A percentile compares a stretch with the other conserved stretches of the same genome.
phyloP scores from a whole-genome alignment of 179 eudicot species.

The Sideroxylon spinosum region DNA sequence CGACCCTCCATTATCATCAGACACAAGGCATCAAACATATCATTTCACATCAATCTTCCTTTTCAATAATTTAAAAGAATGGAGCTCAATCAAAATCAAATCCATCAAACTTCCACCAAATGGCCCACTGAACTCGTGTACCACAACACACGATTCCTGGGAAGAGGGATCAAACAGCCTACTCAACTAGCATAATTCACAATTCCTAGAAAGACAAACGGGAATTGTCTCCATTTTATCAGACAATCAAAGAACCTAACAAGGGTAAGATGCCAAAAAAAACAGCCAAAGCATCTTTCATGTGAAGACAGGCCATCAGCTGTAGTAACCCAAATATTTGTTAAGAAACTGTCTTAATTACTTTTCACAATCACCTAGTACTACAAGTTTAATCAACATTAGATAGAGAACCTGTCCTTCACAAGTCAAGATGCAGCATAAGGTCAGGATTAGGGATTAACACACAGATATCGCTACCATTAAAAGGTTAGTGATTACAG shows the following conservation, averaged over 20 bases:
- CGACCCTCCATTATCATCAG: not conserved
- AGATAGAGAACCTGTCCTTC: constrained; percentile 30
- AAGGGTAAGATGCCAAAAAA: not conserved
- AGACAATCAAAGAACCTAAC: not conserved
- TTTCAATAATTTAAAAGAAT: too few species aligned
- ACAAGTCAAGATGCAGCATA: constrained; percentile 20
- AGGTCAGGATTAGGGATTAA: constrained; percentile 44
- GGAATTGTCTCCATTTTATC: not conserved
- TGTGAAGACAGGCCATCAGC: not conserved
- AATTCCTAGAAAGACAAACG: not conserved
- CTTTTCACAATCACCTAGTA: constrained; percentile 50
- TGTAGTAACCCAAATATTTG: not conserved
- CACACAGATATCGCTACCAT: constrained; percentile 86
- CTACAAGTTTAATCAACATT: constrained; percentile 47
- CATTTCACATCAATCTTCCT: not conserved
- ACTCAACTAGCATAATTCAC: too few species aligned
- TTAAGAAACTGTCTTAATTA: constrained; percentile 30
- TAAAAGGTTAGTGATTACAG: constrained; percentile 88
- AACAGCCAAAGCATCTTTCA: not conserved
- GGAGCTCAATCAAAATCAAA: not conserved
- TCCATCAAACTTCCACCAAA: not conserved
- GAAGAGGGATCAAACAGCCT: too few species aligned
- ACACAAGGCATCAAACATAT: not conserved
- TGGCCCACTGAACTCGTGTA: not conserved
- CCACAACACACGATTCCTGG: not conserved